Evolutionary conservation across 495 filamentous ascomycete species (phyloP).

Genomic region (Aspergillus cristatus): DNA sequence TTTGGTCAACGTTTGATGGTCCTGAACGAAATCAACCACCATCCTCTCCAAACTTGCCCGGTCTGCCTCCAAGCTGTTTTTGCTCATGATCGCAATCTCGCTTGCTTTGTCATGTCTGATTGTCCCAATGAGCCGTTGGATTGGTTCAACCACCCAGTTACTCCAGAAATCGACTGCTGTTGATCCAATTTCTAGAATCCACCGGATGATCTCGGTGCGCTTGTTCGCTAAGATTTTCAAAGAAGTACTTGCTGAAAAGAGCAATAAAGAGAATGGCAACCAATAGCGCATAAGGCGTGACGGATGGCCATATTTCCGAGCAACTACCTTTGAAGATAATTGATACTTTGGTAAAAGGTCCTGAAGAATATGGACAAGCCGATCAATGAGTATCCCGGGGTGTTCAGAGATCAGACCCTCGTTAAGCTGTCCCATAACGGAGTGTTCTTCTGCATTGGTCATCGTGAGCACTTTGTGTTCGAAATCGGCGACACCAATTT

Average conservation of each 20-base stretch:
- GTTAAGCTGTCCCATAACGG: constrained; percentile 21
- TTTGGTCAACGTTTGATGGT: constrained; percentile 51
- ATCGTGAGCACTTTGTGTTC: constrained; percentile 60
- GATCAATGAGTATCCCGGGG: constrained; percentile 52
- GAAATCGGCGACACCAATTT: constrained; percentile 55
- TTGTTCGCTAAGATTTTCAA: constrained; percentile 63
- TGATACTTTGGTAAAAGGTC: constrained; percentile 51
- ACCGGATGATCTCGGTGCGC: constrained; percentile 61
- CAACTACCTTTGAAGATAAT: constrained; percentile 34
- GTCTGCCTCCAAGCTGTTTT: constrained; percentile 78
- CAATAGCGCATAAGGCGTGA: constrained; percentile 75
- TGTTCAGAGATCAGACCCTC: constrained; percentile 18
- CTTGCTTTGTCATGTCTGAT: constrained; percentile 85
- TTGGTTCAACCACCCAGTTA: constrained; percentile 89
- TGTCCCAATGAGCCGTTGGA: constrained; percentile 73
- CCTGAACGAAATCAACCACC: constrained; percentile 89
- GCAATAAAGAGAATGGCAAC: constrained; percentile 53
- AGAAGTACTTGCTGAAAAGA: constrained; percentile 73
- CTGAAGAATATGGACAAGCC: constrained; percentile 57
- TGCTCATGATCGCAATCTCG: constrained; percentile 93
- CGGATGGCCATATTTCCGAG: constrained; percentile 61
- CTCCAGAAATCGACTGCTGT: constrained; percentile 84
- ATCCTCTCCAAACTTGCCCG: constrained; percentile 88
- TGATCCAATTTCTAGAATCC: constrained; percentile 63
- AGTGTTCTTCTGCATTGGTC: constrained; percentile 51